Conservation (phyloP, 331 rosid genomes). For the Acacia concinna region DNA sequence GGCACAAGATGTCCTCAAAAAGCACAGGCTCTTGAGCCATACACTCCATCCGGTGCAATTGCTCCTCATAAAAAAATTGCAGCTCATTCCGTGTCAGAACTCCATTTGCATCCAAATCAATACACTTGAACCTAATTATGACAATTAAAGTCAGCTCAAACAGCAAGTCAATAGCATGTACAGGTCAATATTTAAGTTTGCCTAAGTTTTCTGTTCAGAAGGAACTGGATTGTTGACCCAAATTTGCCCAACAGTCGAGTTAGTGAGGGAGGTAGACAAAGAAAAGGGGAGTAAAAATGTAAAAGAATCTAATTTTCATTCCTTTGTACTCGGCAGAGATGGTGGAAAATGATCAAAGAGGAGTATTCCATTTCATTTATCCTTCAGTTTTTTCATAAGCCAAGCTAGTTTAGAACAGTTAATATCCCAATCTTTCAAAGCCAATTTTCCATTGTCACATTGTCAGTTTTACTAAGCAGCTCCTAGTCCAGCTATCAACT, state of each 20-base stretch:
- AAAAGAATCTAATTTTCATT: neutral
- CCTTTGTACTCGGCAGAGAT: neutral
- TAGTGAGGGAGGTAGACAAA: slow-evolving; percentile 7
- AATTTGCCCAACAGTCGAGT: slow-evolving; percentile 8
- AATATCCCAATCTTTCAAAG: neutral
- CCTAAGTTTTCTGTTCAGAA: neutral
- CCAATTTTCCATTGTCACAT: neutral
- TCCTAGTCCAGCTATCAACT: neutral
- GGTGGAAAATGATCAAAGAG: neutral
- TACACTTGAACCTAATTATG: slow-evolving; percentile 85
- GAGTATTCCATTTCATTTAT: neutral
- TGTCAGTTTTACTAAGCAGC: neutral
- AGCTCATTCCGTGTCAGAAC: slow-evolving; percentile 87
- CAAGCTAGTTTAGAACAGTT: neutral
- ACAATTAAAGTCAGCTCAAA: slow-evolving; percentile 33
- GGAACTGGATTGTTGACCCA: neutral
- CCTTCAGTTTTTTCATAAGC: neutral
- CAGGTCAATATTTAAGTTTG: neutral
- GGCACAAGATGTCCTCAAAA: slow-evolving; percentile 97
- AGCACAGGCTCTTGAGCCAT: slow-evolving; percentile 99
- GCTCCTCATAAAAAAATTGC: slow-evolving; percentile 98
- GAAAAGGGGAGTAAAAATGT: neutral
- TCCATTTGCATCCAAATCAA: slow-evolving; percentile 98
- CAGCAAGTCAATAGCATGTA: slow-evolving; percentile 23
- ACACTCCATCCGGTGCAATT: slow-evolving; percentile 98